Conservation (phyloP, 768 basidiomycete species). For the Tricholomella constricta region DNA sequence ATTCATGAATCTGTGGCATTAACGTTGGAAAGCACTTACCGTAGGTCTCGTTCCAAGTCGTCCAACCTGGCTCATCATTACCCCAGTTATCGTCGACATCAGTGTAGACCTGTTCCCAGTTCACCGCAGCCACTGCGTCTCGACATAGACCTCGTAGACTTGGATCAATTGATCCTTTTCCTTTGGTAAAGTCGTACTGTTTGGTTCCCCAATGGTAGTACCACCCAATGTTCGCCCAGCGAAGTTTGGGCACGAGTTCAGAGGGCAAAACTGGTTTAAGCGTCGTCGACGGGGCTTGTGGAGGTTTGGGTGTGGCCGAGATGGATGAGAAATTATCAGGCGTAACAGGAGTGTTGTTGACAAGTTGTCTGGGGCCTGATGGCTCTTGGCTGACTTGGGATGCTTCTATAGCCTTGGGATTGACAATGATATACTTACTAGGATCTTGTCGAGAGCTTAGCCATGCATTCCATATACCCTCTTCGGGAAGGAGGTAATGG, state of each 20-base stretch:
- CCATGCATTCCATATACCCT: slow-evolving; percentile 78
- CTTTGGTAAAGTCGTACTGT: slow-evolving; percentile 85
- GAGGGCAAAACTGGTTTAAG: slow-evolving; percentile 50
- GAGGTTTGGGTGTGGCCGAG: slow-evolving; percentile 56
- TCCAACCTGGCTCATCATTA: slow-evolving; percentile 61
- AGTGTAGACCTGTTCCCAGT: slow-evolving; percentile 70
- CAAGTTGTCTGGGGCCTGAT: slow-evolving; percentile 62
- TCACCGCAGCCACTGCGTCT: slow-evolving; percentile 58
- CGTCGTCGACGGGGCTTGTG: slow-evolving; percentile 65
- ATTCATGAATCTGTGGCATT: background rate
- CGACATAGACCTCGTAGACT: slow-evolving; percentile 61
- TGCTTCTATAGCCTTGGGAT: slow-evolving; percentile 45
- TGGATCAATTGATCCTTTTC: slow-evolving; percentile 61
- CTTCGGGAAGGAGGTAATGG: slow-evolving; percentile 75
- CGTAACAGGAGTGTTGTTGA: slow-evolving; percentile 73
- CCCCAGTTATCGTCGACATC: slow-evolving; percentile 50
- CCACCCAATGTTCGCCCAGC: slow-evolving; percentile 97
- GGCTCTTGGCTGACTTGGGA: slow-evolving; percentile 21
- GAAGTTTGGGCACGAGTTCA: slow-evolving; percentile 69
- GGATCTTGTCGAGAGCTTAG: slow-evolving; percentile 36
- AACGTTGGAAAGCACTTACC: slow-evolving; percentile 40
- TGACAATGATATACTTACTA: slow-evolving; percentile 35
- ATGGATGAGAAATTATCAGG: slow-evolving; percentile 56
- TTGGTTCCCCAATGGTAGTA: slow-evolving; percentile 98
- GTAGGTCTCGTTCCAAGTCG: slow-evolving; percentile 75